phyloP scores from a whole-genome alignment of 192 early-diverging fungal species.

The Coemansia javaensis region DNA sequence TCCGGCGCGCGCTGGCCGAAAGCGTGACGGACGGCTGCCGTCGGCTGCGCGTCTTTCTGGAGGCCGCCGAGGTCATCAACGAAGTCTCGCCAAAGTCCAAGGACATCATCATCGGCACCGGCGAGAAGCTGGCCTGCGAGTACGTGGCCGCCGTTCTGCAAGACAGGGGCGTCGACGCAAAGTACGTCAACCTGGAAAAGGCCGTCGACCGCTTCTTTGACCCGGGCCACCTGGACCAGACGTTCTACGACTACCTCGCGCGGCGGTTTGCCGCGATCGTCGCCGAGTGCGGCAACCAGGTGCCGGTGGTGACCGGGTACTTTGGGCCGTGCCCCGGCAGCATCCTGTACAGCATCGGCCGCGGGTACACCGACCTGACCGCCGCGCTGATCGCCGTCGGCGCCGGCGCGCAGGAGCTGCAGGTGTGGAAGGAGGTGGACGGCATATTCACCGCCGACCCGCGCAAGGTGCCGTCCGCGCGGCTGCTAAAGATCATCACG shows the following conservation, averaged over 20 bases:
- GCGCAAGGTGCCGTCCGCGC: conserved; percentile 84
- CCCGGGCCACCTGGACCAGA: conserved; percentile 73
- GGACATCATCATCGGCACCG: conserved; percentile 90
- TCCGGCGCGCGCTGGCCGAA: conserved; percentile 49
- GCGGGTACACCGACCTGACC: conserved; percentile 97
- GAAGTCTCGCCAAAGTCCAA: conserved; percentile 95
- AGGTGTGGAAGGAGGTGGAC: conserved; percentile 99
- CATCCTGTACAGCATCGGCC: conserved; percentile 85
- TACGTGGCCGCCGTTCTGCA: conserved; percentile 81
- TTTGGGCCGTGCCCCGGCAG: conserved; percentile 96
- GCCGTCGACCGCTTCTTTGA: conserved; percentile 81
- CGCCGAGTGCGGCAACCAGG: conserved; percentile 56
- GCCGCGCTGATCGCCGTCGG: conserved; percentile 93
- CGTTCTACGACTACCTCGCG: conserved; percentile 94
- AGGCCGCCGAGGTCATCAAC: conserved; percentile 92
- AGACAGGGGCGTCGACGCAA: conserved; percentile 71
- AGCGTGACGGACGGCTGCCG: conserved; percentile 76
- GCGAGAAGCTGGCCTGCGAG: conserved; percentile 90
- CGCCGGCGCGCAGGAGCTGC: conserved; percentile 82
- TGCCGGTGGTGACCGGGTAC: conserved; percentile 95
- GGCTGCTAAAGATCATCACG: conserved; percentile 84
- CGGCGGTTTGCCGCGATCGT: conserved; percentile 59
- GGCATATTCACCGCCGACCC: conserved; percentile 99
- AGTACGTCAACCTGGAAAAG: conserved; percentile 84
- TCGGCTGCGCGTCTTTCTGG: conserved; percentile 77